A percentile compares a stretch with the other conserved stretches of the same genome.
Evolutionary conservation across 495 filamentous ascomycete species (phyloP).

Genomic region (Lepidopterella palustris): DNA sequence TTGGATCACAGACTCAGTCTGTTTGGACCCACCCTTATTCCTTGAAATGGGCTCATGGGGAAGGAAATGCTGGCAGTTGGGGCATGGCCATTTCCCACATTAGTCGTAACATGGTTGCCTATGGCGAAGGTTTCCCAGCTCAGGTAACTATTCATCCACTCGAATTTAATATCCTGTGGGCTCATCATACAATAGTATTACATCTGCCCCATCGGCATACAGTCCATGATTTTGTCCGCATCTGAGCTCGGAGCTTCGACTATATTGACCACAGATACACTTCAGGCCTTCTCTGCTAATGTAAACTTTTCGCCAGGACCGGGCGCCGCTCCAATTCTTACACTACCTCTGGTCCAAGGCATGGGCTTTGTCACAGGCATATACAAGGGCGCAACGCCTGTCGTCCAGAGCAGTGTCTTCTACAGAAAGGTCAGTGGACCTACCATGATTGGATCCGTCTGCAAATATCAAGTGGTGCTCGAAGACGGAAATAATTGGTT

Average conservation of each 20-base stretch:
- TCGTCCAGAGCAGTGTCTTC: constrained; percentile 64
- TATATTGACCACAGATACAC: constrained; percentile 54
- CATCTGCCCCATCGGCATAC: constrained; percentile 72
- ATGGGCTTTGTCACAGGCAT: constrained; percentile 78
- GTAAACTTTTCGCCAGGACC: constrained; percentile 53
- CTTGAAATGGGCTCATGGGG: constrained; percentile 66
- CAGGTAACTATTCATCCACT: neutral
- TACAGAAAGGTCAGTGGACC: constrained; percentile 60
- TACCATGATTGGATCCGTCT: constrained; percentile 49
- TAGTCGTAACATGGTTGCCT: constrained; percentile 55
- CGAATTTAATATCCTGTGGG: too few species aligned
- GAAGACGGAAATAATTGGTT: constrained; percentile 73
- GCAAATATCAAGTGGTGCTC: constrained; percentile 66
- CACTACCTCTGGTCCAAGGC: constrained; percentile 82
- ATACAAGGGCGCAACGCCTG: constrained; percentile 61
- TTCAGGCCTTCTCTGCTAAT: constrained; percentile 64
- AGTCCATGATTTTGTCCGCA: constrained; percentile 73
- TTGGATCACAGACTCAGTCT: constrained; percentile 62
- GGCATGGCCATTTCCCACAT: constrained; percentile 70
- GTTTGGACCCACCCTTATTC: constrained; percentile 85
- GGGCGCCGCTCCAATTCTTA: constrained; percentile 51
- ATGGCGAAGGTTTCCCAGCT: constrained; percentile 49
- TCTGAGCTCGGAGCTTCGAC: constrained; percentile 57
- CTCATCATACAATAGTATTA: constrained; percentile 54
- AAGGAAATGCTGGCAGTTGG: constrained; percentile 58